Conservation (phyloP, 176 grass and related monocot species). For the Hyparrhenia diplandra region DNA sequence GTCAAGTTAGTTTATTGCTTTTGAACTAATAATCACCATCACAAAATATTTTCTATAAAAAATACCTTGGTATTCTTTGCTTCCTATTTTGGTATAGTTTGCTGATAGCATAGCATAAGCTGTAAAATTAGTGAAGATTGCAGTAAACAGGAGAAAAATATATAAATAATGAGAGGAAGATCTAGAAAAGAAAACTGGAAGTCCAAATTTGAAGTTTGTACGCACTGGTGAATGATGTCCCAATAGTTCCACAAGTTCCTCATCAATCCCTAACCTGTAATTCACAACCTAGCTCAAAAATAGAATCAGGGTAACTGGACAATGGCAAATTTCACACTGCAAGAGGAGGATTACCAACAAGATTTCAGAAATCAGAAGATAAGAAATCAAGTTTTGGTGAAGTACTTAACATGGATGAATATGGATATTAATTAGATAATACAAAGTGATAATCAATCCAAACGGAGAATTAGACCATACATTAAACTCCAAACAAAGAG, state of each 20-base stretch:
- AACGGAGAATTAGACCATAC: neutral
- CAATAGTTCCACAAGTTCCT: slow-evolving; percentile 72
- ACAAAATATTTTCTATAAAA: too few relatives aligned
- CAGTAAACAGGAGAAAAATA: neutral
- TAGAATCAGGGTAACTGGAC: neutral
- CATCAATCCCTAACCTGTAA: slow-evolving; percentile 87
- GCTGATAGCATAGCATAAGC: neutral
- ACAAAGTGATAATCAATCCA: neutral
- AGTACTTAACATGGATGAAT: neutral
- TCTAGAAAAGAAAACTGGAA: neutral
- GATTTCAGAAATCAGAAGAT: neutral
- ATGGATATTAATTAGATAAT: neutral
- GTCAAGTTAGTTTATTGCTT: too few relatives aligned
- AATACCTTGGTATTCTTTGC: neutral
- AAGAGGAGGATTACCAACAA: neutral
- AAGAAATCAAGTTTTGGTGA: neutral
- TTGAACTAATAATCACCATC: too few relatives aligned
- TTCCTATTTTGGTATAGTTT: neutral
- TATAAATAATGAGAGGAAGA: neutral
- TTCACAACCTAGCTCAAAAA: slow-evolving; percentile 9
- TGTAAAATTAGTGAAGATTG: neutral
- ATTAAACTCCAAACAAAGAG: neutral
- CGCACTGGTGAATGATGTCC: slow-evolving; percentile 75
- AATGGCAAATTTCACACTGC: neutral
- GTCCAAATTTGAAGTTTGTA: neutral